Evolutionary conservation across 208 protist species (phyloP).

Genomic region (Acanthamoeba royreba): DNA sequence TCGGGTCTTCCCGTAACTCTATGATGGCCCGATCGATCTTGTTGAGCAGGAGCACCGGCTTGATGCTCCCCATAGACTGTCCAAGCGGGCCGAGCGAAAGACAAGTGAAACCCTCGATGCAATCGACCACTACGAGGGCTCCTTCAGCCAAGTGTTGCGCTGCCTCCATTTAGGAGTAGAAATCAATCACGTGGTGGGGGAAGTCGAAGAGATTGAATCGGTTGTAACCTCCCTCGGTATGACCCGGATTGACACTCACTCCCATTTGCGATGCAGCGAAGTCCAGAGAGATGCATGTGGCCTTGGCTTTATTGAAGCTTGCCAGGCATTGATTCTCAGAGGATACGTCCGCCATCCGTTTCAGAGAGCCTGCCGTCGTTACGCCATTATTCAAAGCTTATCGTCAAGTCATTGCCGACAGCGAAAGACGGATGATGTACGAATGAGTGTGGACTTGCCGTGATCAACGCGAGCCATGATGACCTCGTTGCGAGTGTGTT

Average conservation of each 20-base stretch:
- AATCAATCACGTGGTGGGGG: slow-evolving; percentile 98
- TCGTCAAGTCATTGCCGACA: background rate
- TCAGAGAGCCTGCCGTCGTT: slow-evolving; percentile 86
- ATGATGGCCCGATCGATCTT: slow-evolving; percentile 97
- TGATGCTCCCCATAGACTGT: slow-evolving; percentile 97
- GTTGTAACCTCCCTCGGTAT: slow-evolving; percentile 78
- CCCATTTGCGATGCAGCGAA: slow-evolving; percentile 85
- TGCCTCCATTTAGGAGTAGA: slow-evolving; percentile 97
- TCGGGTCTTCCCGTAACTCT: slow-evolving; percentile 91
- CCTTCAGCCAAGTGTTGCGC: slow-evolving; percentile 99
- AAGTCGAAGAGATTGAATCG: slow-evolving; percentile 99
- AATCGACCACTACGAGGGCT: slow-evolving; percentile 98
- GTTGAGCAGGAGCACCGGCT: slow-evolving; percentile 98
- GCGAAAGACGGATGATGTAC: too few species aligned
- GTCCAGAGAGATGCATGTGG: slow-evolving; percentile 97
- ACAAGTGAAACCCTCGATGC: slow-evolving; percentile 97
- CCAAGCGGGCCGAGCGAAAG: slow-evolving; percentile 99
- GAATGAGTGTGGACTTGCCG: slow-evolving; percentile 96
- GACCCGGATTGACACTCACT: too few species aligned
- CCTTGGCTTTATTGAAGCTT: slow-evolving; percentile 96
- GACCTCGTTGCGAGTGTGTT: slow-evolving; percentile 93
- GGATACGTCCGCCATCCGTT: slow-evolving; percentile 90
- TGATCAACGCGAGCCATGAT: slow-evolving; percentile 89
- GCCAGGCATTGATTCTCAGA: too few species aligned
- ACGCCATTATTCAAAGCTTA: background rate